Percentiles rank a stretch among this genome's conserved stretches.
These are phyloP conservation scores for Ogataea methylovora DNA, from an alignment of 805 yeast species.

Conservation along the genomic window DNA sequence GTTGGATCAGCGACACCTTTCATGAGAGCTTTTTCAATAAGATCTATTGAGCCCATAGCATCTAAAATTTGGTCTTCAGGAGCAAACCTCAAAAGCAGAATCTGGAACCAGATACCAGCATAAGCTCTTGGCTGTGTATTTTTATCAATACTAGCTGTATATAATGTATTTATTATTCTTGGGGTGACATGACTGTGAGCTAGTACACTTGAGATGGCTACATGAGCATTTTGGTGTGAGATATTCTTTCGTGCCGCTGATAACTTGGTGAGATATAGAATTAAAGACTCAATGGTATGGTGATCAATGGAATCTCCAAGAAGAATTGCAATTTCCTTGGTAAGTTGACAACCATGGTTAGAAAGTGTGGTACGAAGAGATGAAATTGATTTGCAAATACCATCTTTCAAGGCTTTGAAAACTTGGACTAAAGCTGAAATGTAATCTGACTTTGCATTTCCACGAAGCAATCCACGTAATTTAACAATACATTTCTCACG, in stretches of 20 bases:
- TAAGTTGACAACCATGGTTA: slow-evolving; percentile 63
- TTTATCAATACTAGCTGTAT: slow-evolving; percentile 54
- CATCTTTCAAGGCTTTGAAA: slow-evolving; percentile 40
- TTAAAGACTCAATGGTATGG: slow-evolving; percentile 38
- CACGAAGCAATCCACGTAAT: slow-evolving; percentile 54
- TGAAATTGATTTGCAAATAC: slow-evolving; percentile 53
- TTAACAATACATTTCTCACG: slow-evolving; percentile 58
- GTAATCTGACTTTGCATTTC: slow-evolving; percentile 35
- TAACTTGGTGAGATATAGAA: slow-evolving; percentile 42
- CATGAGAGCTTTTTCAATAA: slow-evolving; percentile 40
- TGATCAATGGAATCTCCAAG: slow-evolving; percentile 35
- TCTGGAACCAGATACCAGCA: slow-evolving; percentile 63
- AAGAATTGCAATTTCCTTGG: slow-evolving; percentile 55
- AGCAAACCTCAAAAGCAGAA: slow-evolving; percentile 47
- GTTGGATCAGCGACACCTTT: slow-evolving; percentile 74
- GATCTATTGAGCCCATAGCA: slow-evolving; percentile 28
- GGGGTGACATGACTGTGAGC: slow-evolving; percentile 45
- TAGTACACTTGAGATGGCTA: slow-evolving; percentile 47
- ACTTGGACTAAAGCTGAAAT: slow-evolving; percentile 19
- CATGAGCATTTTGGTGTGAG: slow-evolving; percentile 50
- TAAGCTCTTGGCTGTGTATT: slow-evolving; percentile 64
- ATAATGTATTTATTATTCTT: slow-evolving; percentile 43
- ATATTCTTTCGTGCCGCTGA: slow-evolving; percentile 58
- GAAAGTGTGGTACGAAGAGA: slow-evolving; percentile 85
- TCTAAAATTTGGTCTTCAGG: slow-evolving; percentile 23